Base-by-base conservation (phyloP, 306 rosid species). In the Lagenaria siceraria region DNA sequence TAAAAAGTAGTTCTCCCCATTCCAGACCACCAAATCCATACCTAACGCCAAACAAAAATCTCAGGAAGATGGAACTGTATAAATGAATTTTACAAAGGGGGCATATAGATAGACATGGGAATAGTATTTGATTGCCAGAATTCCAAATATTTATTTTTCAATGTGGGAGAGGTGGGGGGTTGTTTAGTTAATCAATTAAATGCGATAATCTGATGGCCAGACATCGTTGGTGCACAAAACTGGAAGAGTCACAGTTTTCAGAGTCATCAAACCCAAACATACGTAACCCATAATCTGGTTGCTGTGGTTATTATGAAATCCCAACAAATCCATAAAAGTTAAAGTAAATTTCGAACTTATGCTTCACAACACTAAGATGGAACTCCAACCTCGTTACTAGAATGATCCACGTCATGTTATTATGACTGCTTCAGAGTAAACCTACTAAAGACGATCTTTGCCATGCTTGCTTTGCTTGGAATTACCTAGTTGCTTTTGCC, bases 21-120 rank as follows among this genome's bases (percentile, higher is more conserved):
- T 89, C 98, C 97, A 95, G 76, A 80, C 76, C 76, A 85, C 90
- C 84, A 87, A 82, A 77, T 87, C 81, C 81, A 92, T 70, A 42
- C 97, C 98, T 95, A 90, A 63, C 48, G 38, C 87, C 82, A 7
- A 22, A 51, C 14, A 46, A 51, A 31, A 29, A 72, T 49, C 15
- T 72, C 61, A 72, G 60, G 13, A 43, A 29, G 9, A 72, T 72
- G 43, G 38, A 72, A 14, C 69, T 81, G 80, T 68, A 24, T 42
- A 51, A 80, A 6, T 42, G 40, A 62, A 18, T 6, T 58, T 55
- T 12, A 31, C 60, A 25, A 48, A 48, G 25, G 43, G 48, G 11
- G 15, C 27, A 11, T 13, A 42, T 24, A 13, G 70, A 77, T 40
- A 40, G 31, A 12, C 10, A 66, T 22, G 19, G 10, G 52, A 19